phyloP scores from a whole-genome alignment of 306 rosid genomes.

The Rubus parviflorus region DNA sequence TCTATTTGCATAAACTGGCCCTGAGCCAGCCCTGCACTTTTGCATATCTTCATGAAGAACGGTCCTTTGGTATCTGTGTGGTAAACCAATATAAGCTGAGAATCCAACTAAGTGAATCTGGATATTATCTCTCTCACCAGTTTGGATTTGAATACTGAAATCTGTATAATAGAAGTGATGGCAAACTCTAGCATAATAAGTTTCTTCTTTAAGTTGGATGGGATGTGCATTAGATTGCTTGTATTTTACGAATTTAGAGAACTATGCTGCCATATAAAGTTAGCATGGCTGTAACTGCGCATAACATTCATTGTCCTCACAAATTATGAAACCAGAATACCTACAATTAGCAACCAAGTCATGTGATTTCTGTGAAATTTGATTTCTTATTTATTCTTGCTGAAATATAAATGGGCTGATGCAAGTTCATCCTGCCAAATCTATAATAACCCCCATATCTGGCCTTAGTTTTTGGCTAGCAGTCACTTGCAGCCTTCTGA shows the following conservation, averaged over 20 bases:
- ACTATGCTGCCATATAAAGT: neutral
- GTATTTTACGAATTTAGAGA: conserved; percentile 7
- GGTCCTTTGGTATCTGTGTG: conserved; percentile 34
- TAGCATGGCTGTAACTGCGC: neutral
- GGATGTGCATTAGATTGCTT: conserved; percentile 19
- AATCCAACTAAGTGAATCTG: conserved; percentile 45
- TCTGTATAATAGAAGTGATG: conserved; percentile 56
- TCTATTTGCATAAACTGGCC: conserved; percentile 63
- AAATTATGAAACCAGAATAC: neutral
- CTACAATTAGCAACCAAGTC: neutral
- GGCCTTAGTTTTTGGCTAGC: neutral
- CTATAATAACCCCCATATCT: neutral
- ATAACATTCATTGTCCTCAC: neutral
- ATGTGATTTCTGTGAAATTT: neutral
- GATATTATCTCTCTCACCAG: conserved; percentile 49
- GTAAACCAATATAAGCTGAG: conserved; percentile 32
- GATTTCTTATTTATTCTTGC: neutral
- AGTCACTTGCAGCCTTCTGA: neutral
- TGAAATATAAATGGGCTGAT: neutral
- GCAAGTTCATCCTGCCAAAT: neutral
- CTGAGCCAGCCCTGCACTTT: conserved; percentile 25
- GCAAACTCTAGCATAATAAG: conserved; percentile 49
- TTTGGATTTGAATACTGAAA: conserved; percentile 51
- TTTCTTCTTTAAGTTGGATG: conserved; percentile 29
- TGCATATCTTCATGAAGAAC: conserved; percentile 36